These are phyloP conservation scores for Fagopyrum esculentum DNA, from an alignment of 148 eudicot genomes.

Conservation along the genomic window DNA sequence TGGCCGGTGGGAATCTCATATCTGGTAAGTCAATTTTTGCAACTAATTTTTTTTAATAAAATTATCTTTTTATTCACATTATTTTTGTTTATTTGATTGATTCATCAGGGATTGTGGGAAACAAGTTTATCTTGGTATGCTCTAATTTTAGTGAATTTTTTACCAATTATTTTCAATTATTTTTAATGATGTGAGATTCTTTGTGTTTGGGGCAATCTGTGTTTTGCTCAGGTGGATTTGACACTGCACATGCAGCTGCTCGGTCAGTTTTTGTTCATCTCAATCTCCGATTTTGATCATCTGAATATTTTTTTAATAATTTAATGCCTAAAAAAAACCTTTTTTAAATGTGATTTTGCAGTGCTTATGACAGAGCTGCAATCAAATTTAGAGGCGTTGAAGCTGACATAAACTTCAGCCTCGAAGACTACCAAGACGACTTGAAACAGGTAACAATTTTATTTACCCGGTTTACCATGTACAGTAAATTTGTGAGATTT, in stretches of 20 bases:
- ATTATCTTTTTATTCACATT: not conserved
- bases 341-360: slow-evolving; percentile 19
- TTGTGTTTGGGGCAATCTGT: slow-evolving; percentile 7
- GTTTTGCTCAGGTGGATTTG: slow-evolving; percentile 73
- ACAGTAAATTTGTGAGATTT: not conserved
- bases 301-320: not conserved
- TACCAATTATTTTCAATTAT: not conserved
- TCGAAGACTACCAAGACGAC: slow-evolving; percentile 85
- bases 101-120: slow-evolving; percentile 92
- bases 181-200: slow-evolving; percentile 13
- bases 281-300: slow-evolving; percentile 4
- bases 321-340: not conserved
- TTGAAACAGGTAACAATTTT: slow-evolving; percentile 56
- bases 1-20: slow-evolving; percentile 99
- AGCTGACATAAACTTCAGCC: slow-evolving; percentile 87
- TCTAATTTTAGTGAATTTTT: not conserved
- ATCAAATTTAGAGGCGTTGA: slow-evolving; percentile 89
- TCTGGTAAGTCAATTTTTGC: slow-evolving; percentile 40
- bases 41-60: not conserved
- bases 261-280: slow-evolving; percentile 42
- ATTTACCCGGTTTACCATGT: not conserved
- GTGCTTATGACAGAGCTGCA: slow-evolving; percentile 99
- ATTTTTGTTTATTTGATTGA: not conserved
- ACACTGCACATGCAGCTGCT: slow-evolving; percentile 99
- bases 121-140: slow-evolving; percentile 90